Evolutionary conservation across 257 asterid species (phyloP), one percentile per base, ranked within the genome.

Genomic region (Plectranthus barbatus): DNA sequence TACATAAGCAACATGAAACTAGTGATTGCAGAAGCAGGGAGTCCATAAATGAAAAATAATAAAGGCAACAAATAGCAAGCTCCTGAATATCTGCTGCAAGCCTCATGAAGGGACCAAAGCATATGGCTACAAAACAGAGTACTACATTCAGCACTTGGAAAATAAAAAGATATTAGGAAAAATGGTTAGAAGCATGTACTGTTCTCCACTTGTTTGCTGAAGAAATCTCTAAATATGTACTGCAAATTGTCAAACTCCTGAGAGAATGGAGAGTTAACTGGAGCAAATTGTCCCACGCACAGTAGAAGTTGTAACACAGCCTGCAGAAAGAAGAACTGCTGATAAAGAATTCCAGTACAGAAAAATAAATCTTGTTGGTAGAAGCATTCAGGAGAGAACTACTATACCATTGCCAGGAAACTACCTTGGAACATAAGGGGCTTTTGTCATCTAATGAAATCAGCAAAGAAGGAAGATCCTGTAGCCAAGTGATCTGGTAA

Each of bases 1-100:
- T 81, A 92, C 99, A 74, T 67, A 87, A 76, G 89, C 99, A 92
- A 70, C 97, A 89, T 46, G 83, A 74, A 45, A 76, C 83, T 52
- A 92, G 76, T 67, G 99, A 87, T 69, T 85, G 85, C 72, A 92
- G 83, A 65, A 92, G 74, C 75, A 37, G 50, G 39, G 81, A 40
- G 74, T 81, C 86, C 72, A 89, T 59, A 72, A 49, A 67, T 62
- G 96, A 79, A 77, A 87, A 82, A 72, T 86, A 92, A 77, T 80
- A 80, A 63, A 86, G 77, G 80, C 96, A 89, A 76, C 85, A 85
- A 19, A 92, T 62, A 53, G 95, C 90, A 64, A 85, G 93, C 72
- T 85, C 95, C 78, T 92, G 96, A 67, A 84, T 66, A 71, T 87
- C 97, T 68, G 73, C 79, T 26, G 85, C 66, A 47, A 89, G 90